Evolutionary conservation across 2,329 filamentous ascomycete genomes (phyloP).

Genomic region (Cladophialophora psammophila): DNA sequence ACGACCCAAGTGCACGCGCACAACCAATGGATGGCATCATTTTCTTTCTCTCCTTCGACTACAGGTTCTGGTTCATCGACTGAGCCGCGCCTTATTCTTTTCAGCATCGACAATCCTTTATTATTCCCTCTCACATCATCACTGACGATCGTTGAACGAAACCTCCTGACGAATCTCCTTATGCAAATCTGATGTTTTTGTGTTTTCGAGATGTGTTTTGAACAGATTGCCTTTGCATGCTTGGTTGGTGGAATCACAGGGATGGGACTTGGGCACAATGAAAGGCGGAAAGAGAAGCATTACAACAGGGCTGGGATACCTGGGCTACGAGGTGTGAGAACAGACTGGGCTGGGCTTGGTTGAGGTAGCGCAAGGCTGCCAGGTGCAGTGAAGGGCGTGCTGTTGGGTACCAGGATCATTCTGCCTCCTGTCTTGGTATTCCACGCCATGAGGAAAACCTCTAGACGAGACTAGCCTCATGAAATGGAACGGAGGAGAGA

Average conservation of each 20-base stretch:
- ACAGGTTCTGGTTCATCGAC: slow-evolving; percentile 17
- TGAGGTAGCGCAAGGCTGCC: slow-evolving; percentile 11
- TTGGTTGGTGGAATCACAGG: slow-evolving; percentile 6
- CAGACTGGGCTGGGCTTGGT: slow-evolving; percentile 19
- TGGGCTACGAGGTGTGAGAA: slow-evolving; percentile 6
- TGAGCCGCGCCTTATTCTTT: slow-evolving; percentile 6
- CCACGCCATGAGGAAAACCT: background rate
- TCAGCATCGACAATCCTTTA: slow-evolving; percentile 2
- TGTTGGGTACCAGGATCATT: background rate
- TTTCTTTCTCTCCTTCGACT: slow-evolving; percentile 20
- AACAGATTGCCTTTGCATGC: slow-evolving; percentile 24
- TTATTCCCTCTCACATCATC: slow-evolving; percentile 12
- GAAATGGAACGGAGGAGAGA: background rate
- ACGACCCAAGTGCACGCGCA: slow-evolving; percentile 23
- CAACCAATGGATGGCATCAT: slow-evolving; percentile 15
- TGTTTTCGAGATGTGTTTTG: slow-evolving; percentile 16
- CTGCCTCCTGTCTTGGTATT: background rate
- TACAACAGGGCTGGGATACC: slow-evolving; percentile 18
- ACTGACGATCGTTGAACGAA: slow-evolving; percentile 25
- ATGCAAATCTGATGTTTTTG: slow-evolving; percentile 13
- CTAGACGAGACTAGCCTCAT: background rate
- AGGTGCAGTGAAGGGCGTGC: background rate
- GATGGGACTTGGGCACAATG: slow-evolving; percentile 5
- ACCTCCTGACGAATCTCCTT: slow-evolving; percentile 28
- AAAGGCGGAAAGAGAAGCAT: background rate